Evolutionary conservation across 345 rosid species (phyloP), one percentile per base, ranked within the genome.

Genomic region (Clausena lansium): DNA sequence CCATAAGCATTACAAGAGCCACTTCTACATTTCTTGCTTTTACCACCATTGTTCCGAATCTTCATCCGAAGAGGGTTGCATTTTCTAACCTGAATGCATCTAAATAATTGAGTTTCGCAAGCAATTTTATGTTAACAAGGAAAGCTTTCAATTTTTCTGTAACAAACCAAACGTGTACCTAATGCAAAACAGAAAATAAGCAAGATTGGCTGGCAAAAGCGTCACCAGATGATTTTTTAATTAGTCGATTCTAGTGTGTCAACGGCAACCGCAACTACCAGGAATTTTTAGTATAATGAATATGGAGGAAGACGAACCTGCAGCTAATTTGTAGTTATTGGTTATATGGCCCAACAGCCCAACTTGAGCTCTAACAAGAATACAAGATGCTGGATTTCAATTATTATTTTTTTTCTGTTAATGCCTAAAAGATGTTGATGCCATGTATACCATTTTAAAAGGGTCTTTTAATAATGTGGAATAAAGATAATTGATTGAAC

Each of bases 401-500:
- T 27, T 28, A 27, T 11, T 58, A 39, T 59, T 38, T 57, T 52
- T 57, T n/a, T 58, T 3, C 4, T 11, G 32, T 72, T 11, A 45
- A 63, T 74, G 39, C 19, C 1, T 60, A 24, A 32, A 27, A 27
- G 19, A 58, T 58, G 54, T 58, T 61, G 70, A 45, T 60, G 76
- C 17, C 54, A 59, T 71, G 64, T 55, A 71, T n/a, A 33, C 30
- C 55, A 4, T 33, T 8, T 47, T 30, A 9, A 47, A 36, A 55
- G 27, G 20, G 62, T 57, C 36, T 63, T 57, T 45, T 27, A 75
- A 58, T 54, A 45, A 67, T 54, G 82, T 57, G 50, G 20, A 41
- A 24, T n/a, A 9, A n/a, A 50, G 30, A 59, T 76, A 54, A 5
- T 74, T 62, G 54, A 33, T 67, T 80, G 54, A 45, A 47, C 60